Conservation (phyloP, 306 rosid species). For the Fragaria vesca region DNA sequence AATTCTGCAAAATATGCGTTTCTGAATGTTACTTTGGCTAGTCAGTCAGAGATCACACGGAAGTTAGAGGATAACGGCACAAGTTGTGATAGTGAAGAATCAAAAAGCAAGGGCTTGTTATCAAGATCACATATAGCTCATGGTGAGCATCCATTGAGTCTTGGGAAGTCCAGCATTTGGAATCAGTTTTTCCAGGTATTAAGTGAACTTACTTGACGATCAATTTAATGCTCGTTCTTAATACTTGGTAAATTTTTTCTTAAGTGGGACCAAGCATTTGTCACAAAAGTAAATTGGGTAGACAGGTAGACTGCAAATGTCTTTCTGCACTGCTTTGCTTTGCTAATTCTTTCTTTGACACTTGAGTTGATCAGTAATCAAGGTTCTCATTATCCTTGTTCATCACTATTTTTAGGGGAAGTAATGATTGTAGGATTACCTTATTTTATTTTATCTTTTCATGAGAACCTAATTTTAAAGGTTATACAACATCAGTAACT, state of each 20-base stretch:
- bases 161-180: constrained; percentile 95
- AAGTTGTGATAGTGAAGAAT: constrained; percentile 56
- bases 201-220: background rate
- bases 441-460: background rate
- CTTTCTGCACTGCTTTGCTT: background rate
- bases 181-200: constrained; percentile 95
- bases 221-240: background rate
- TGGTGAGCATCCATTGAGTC: constrained; percentile 97
- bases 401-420: background rate
- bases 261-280: background rate
- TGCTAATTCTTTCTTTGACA: background rate
- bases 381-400: background rate
- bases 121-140: constrained; percentile 89
- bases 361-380: background rate
- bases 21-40: constrained; percentile 92
- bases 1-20: constrained; percentile 37
- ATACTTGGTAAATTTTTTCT: background rate
- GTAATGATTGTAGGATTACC: background rate
- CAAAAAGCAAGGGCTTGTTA: constrained; percentile 57
- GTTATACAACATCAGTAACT: background rate
- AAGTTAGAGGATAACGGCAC: constrained; percentile 63
- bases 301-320: background rate
- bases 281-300: background rate
- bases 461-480: background rate
- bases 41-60: constrained; percentile 98